These are phyloP conservation scores for Kwoniella bestiolae DNA, from an alignment of 768 basidiomycete species.

Conservation along the genomic window DNA sequence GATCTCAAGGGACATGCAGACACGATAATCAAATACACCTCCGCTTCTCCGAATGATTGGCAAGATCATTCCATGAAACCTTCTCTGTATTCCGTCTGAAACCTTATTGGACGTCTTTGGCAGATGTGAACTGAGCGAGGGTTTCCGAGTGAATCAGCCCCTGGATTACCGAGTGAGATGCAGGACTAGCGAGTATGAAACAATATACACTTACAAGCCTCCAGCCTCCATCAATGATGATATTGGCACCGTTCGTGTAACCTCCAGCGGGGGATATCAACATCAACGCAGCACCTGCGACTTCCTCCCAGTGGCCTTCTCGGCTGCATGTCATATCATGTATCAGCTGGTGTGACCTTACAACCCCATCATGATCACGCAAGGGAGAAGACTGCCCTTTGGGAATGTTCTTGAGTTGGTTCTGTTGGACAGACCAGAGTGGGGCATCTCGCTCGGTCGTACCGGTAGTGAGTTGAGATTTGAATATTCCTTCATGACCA, in stretches of 20 bases:
- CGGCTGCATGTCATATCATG: conserved; percentile 20
- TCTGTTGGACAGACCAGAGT: conserved; percentile 19
- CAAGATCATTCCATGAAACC: too few species aligned
- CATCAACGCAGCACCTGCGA: conserved; percentile 52
- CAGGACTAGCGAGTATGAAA: neutral
- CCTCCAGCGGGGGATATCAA: conserved; percentile 45
- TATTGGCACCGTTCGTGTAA: conserved; percentile 41
- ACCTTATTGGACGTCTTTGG: conserved; percentile 30
- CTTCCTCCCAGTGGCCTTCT: conserved; percentile 39
- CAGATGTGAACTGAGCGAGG: conserved; percentile 29
- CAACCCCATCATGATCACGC: neutral
- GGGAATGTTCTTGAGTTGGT: conserved; percentile 32
- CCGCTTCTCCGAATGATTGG: too few species aligned
- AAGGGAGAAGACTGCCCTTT: conserved; percentile 15
- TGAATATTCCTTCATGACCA: conserved; percentile 41
- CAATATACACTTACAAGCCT: conserved; percentile 25
- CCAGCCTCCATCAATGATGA: conserved; percentile 46
- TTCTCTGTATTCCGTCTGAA: too few species aligned
- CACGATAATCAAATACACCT: too few species aligned
- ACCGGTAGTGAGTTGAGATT: conserved; percentile 32
- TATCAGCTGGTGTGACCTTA: neutral
- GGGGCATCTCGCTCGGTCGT: conserved; percentile 26
- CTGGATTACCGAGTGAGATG: neutral
- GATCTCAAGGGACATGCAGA: too few species aligned
- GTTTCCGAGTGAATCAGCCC: neutral